phyloP scores from a whole-genome alignment of 345 rosid species.

The Reutealis trisperma region DNA sequence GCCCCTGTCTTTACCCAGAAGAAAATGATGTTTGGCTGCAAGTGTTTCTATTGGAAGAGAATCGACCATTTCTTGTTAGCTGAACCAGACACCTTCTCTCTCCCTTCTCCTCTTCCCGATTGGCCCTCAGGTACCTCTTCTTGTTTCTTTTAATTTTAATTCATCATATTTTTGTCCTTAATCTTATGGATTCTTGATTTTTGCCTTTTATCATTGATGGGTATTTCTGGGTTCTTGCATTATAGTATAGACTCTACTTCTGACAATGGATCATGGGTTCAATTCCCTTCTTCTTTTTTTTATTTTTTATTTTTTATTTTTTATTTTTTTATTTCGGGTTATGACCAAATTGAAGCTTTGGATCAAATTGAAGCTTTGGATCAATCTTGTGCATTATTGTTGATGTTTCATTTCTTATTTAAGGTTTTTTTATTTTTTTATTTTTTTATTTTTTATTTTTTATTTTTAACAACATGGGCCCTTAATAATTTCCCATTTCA shows the following conservation, averaged over 20 bases:
- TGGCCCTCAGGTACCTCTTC: conserved; percentile 68
- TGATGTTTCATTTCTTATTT: background rate
- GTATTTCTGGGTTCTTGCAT: conserved; percentile 13
- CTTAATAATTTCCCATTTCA: background rate
- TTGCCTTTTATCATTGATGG: background rate
- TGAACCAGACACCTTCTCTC: conserved; percentile 54
- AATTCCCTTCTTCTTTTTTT: background rate
- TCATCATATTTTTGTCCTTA: background rate
- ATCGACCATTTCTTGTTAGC: conserved; percentile 27
- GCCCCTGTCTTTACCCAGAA: background rate
- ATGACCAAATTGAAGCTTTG: background rate
- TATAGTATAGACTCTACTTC: conserved; percentile 2
- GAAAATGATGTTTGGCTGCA: conserved; percentile 51
- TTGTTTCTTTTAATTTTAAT: background rate
- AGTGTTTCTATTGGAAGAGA: conserved; percentile 50
- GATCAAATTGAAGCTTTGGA: conserved; percentile 2
- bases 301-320: too few species aligned
- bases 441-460: too few species aligned
- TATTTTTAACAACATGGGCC: background rate
- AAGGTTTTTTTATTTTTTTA: too few species aligned
- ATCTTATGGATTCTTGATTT: background rate
- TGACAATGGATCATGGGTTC: background rate
- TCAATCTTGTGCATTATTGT: background rate
- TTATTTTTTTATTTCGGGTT: too few species aligned
- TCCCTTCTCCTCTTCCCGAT: conserved; percentile 63